Evolutionary conservation across 2,329 filamentous ascomycete species (phyloP).

Genomic region (Xylariomycetidae sp.): DNA sequence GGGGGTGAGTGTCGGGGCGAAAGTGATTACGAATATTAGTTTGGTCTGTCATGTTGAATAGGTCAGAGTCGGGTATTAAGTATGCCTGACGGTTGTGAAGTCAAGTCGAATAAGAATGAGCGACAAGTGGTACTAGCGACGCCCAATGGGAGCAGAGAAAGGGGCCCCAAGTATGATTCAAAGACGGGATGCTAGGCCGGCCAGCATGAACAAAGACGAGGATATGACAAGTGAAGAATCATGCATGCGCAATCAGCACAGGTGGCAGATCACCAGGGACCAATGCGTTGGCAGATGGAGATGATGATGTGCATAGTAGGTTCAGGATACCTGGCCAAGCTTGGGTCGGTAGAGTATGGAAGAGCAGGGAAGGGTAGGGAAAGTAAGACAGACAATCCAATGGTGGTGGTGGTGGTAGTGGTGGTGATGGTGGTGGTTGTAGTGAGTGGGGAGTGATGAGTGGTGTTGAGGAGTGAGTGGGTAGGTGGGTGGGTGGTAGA

Average conservation of each 20-base stretch:
- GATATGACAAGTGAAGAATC: neutral
- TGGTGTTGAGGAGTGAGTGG: too few species aligned
- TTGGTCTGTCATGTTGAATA: conserved; percentile 23
- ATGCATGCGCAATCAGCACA: too few species aligned
- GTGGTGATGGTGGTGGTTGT: too few species aligned
- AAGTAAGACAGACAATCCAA: conserved; percentile 6
- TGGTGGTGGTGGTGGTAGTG: neutral
- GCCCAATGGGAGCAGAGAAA: too few species aligned
- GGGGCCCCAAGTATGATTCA: too few species aligned
- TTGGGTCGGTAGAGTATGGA: conserved; percentile 2
- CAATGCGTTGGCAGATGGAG: conserved; percentile 1
- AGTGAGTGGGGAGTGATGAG: too few species aligned
- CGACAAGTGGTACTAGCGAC: conserved; percentile 5
- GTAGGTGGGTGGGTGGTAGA: too few species aligned
- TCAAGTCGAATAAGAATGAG: conserved; percentile 4
- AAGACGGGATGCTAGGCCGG: too few species aligned
- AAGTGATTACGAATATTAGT: conserved; percentile 14
- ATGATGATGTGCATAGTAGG: too few species aligned
- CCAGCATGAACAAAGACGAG: neutral
- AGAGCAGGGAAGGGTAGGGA: conserved; percentile 4
- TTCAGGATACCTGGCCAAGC: conserved; percentile 8
- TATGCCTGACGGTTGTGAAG: conserved; percentile 8
- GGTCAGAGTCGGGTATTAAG: conserved; percentile 21
- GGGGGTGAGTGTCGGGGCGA: conserved; percentile 6
- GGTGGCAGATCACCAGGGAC: neutral